Evolutionary conservation across 164 flowering plant genomes (phyloP).

Genomic region (Echeveria elegans): DNA sequence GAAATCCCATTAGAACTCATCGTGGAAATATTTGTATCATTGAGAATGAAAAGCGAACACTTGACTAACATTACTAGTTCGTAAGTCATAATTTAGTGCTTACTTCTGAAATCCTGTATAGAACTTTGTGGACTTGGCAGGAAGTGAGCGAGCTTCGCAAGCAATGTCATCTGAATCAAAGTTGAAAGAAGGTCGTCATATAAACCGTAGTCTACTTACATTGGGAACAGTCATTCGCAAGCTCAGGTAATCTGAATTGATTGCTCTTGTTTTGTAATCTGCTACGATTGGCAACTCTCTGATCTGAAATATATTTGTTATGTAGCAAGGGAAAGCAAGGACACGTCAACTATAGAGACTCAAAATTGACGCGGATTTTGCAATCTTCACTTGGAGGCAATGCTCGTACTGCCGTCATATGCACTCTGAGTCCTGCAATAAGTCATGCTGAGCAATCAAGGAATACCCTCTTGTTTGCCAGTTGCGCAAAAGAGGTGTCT

Average conservation of each 20-base stretch:
- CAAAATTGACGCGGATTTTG: constrained; percentile 60
- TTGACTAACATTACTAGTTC: too few species aligned
- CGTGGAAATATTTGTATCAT: too few species aligned
- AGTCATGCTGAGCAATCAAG: constrained; percentile 62
- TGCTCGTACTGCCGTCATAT: constrained; percentile 63
- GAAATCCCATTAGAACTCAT: too few species aligned
- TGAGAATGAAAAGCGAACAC: too few species aligned
- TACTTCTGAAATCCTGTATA: constrained; percentile 13
- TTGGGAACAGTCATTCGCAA: constrained; percentile 92
- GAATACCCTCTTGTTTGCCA: constrained; percentile 64
- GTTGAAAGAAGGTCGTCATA: constrained; percentile 94
- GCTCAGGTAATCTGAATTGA: constrained; percentile 45
- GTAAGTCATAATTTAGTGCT: not conserved
- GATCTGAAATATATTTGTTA: not conserved
- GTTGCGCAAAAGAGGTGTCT: constrained; percentile 59
- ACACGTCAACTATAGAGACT: constrained; percentile 57
- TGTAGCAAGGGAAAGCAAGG: constrained; percentile 55
- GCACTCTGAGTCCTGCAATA: constrained; percentile 61
- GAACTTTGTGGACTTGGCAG: constrained; percentile 97
- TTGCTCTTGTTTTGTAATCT: not conserved
- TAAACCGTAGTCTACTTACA: constrained; percentile 90
- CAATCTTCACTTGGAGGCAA: constrained; percentile 63
- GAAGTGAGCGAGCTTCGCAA: constrained; percentile 98
- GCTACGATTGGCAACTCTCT: not conserved
- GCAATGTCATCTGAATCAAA: constrained; percentile 74